Conservation (phyloP, 805 yeast genomes). For the Wickerhamiella shivajii region DNA sequence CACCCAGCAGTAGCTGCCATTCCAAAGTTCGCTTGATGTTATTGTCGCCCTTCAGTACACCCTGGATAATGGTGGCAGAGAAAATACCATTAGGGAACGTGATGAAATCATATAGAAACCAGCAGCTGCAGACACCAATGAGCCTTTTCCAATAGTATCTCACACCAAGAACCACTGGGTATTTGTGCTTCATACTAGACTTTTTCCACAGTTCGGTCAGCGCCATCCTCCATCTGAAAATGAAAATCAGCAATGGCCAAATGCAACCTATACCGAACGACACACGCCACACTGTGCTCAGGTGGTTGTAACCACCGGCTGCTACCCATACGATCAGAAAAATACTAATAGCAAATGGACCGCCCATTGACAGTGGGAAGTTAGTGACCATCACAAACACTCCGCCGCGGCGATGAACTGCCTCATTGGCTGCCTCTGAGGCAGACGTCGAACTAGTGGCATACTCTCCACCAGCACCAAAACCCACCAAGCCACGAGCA, state of each 20-base stretch:
- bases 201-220: constrained; percentile 50
- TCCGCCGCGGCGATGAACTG: constrained; percentile 44
- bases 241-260: constrained; percentile 59
- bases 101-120: constrained; percentile 74
- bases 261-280: constrained; percentile 62
- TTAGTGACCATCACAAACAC: constrained; percentile 54
- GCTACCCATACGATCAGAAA: constrained; percentile 55
- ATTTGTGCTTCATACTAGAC: constrained; percentile 46
- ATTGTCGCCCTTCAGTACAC: constrained; percentile 21
- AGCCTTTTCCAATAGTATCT: constrained; percentile 56
- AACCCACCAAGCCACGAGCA: constrained; percentile 62
- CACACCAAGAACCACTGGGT: constrained; percentile 30
- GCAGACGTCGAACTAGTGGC: constrained; percentile 56
- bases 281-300: constrained; percentile 50
- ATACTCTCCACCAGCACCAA: constrained; percentile 69
- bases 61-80: constrained; percentile 43
- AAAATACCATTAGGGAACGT: constrained; percentile 69
- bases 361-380: constrained; percentile 60
- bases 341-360: constrained; percentile 57
- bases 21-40: constrained; percentile 47
- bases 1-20: constrained; percentile 55
- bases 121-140: constrained; percentile 56
- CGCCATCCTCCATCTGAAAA: constrained; percentile 56
- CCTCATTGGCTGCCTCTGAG: constrained; percentile 59
- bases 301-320: constrained; percentile 29